Percentiles rank a stretch among this genome's conserved stretches.
These are phyloP conservation scores for Lachnellula hyalina DNA, from an alignment of 2,329 filamentous ascomycete species.

Conservation along the genomic window DNA sequence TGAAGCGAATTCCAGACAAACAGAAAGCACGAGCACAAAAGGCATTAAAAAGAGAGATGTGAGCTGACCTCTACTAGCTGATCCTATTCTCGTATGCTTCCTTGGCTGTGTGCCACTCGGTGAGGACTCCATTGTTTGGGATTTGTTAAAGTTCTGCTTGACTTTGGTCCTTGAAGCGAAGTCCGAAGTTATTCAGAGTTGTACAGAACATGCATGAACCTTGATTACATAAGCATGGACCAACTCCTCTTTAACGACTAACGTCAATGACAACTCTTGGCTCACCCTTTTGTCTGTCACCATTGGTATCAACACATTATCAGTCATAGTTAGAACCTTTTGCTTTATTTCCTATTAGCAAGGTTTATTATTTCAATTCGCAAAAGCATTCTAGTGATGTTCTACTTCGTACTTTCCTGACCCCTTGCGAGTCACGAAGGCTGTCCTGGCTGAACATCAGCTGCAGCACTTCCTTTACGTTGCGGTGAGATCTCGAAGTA, in stretches of 20 bases:
- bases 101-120: slow-evolving; percentile 15
- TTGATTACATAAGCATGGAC: neutral
- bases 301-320: neutral
- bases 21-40: neutral
- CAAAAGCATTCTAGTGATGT: too few species aligned
- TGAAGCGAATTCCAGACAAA: neutral
- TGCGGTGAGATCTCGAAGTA: too few species aligned
- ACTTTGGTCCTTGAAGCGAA: neutral
- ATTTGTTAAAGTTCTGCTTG: neutral
- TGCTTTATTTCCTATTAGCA: too few species aligned
- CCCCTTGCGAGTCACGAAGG: too few species aligned
- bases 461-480: too few species aligned
- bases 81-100: slow-evolving; percentile 20
- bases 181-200: neutral
- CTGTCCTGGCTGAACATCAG: too few species aligned
- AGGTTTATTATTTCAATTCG: too few species aligned
- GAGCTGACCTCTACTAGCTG: slow-evolving; percentile 22
- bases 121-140: slow-evolving; percentile 17
- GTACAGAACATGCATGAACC: neutral
- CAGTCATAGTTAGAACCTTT: too few species aligned
- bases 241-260: neutral
- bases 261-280: neutral
- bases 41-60: neutral
- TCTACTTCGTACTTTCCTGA: too few species aligned
- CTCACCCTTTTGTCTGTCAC: neutral